Evolutionary conservation across 23 red algal genomes (phyloP), one percentile per base, ranked within the genome.

Genomic region (Gracilaria gracilis): DNA sequence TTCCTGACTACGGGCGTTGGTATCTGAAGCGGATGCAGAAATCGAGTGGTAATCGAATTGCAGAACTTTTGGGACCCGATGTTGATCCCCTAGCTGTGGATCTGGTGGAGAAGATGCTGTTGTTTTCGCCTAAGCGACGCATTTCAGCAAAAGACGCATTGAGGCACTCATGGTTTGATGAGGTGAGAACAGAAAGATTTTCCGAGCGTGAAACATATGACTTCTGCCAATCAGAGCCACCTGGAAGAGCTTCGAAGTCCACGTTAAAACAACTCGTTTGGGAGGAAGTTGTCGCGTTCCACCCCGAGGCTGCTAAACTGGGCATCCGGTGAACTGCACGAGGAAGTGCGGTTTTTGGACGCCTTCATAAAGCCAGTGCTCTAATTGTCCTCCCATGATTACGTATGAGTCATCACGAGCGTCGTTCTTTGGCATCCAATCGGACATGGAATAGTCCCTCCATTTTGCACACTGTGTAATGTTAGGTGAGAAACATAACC

Each of bases 141-240:
- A 66, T 91, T 37, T 91, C 82, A 25, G 97, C 94, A n/a, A 39
- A 54, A 38, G 90, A 90, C 23, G 97, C 97, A 1, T 67, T 95
- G 24, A 32, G 79, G 6, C 97, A 98, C 67, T 83, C 93, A 20
- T 98, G 93, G 82, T 90, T 98, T 34, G 95, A 94, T 39, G 91
- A 98, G 16, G 87, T 81, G 37, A 46, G 87, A 65, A 49, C 48
- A 35, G 37, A 44, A 50, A 15, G 31, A 12, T 20, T 28, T 27
- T 28, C 47, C 24, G 57, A 49, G 8, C 15, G 9, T 53, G 59
- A 65, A 13, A 14, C 50, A 0, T 90, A 90, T 67, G 87, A 90
- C 40, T 90, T 90, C 51, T 34, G 48, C 37, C 54, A 50, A 74
- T 80, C 87, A 51, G 87, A 90, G 54, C 87, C 87, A 27, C 74